Evolutionary conservation across 768 basidiomycete genomes (phyloP).

Genomic region (Rhodotorula diobovata): DNA sequence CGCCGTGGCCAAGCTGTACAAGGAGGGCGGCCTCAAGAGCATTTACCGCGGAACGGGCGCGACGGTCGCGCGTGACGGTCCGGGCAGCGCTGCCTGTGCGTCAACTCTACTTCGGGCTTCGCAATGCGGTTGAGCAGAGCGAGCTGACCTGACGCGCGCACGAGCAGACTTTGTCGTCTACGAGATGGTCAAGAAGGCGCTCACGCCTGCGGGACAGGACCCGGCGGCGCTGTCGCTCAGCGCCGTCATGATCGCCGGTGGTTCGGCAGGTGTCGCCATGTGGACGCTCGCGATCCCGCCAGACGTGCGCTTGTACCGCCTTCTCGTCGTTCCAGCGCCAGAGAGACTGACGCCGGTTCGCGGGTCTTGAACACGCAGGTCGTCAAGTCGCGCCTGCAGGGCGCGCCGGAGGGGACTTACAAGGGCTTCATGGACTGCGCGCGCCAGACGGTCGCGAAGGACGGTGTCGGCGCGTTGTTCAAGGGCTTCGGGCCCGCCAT

Average conservation of each 20-base stretch:
- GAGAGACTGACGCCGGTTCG: not conserved
- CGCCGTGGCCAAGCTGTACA: constrained; percentile 83
- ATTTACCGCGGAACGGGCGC: constrained; percentile 89
- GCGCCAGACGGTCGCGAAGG: constrained; percentile 80
- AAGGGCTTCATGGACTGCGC: constrained; percentile 87
- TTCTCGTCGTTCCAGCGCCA: not conserved
- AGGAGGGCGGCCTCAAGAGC: constrained; percentile 83
- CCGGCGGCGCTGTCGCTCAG: constrained; percentile 75
- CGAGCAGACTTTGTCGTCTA: constrained; percentile 72
- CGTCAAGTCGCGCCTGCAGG: constrained; percentile 90
- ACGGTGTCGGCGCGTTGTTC: constrained; percentile 80
- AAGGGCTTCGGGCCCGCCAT: constrained; percentile 97
- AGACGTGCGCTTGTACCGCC: constrained; percentile 57
- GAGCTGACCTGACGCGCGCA: too few relatives aligned
- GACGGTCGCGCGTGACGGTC: constrained; percentile 91
- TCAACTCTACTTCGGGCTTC: not conserved
- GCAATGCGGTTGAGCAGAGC: too few relatives aligned
- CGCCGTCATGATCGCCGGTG: constrained; percentile 84
- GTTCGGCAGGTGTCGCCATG: constrained; percentile 93
- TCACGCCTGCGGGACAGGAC: constrained; percentile 76
- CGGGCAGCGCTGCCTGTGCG: constrained; percentile 81
- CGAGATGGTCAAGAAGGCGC: constrained; percentile 79
- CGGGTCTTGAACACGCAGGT: constrained; percentile 59
- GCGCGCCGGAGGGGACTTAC: constrained; percentile 96
- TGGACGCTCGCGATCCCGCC: constrained; percentile 97